These are phyloP conservation scores for Mrakia gelida DNA, from an alignment of 768 basidiomycete species.

Conservation along the genomic window DNA sequence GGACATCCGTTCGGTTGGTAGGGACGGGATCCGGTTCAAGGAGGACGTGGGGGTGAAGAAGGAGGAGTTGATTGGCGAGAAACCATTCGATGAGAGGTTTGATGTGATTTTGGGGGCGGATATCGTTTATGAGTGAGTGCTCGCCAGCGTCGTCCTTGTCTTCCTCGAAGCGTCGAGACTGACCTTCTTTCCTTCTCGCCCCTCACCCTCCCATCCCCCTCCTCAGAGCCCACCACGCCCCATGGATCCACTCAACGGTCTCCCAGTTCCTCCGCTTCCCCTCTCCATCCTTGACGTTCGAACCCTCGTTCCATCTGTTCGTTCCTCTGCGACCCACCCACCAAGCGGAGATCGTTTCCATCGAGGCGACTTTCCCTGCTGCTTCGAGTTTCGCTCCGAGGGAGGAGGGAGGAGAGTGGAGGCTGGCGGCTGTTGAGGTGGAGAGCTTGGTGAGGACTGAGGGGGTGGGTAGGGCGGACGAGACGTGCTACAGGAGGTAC, in stretches of 20 bases:
- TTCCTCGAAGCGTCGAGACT: neutral
- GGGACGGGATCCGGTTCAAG: slow-evolving; percentile 29
- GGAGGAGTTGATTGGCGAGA: slow-evolving; percentile 32
- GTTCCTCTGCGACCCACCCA: slow-evolving; percentile 61
- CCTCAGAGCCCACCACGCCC: slow-evolving; percentile 65
- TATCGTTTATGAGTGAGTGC: slow-evolving; percentile 60
- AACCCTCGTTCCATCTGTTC: slow-evolving; percentile 60
- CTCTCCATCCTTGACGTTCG: neutral
- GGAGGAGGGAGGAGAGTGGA: slow-evolving; percentile 29
- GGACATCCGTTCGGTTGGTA: slow-evolving; percentile 13
- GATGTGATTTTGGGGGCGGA: slow-evolving; percentile 74
- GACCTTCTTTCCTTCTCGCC: slow-evolving; percentile 36
- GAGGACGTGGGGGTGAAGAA: neutral
- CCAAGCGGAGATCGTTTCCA: slow-evolving; percentile 56
- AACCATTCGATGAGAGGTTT: slow-evolving; percentile 50
- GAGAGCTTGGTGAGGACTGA: slow-evolving; percentile 53
- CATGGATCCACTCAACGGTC: slow-evolving; percentile 64
- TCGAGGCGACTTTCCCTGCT: slow-evolving; percentile 44
- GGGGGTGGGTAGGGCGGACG: slow-evolving; percentile 36
- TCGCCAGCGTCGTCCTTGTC: no score
- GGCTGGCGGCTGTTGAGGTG: slow-evolving; percentile 52
- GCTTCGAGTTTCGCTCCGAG: slow-evolving; percentile 29
- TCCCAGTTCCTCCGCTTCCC: slow-evolving; percentile 50
- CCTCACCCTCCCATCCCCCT: slow-evolving; percentile 62
- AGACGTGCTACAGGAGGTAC: slow-evolving; percentile 64